A percentile compares a stretch with the other conserved stretches of the same genome.
Evolutionary conservation across 2,329 filamentous ascomycete genomes (phyloP).

Genomic region (Curvularia sp.): DNA sequence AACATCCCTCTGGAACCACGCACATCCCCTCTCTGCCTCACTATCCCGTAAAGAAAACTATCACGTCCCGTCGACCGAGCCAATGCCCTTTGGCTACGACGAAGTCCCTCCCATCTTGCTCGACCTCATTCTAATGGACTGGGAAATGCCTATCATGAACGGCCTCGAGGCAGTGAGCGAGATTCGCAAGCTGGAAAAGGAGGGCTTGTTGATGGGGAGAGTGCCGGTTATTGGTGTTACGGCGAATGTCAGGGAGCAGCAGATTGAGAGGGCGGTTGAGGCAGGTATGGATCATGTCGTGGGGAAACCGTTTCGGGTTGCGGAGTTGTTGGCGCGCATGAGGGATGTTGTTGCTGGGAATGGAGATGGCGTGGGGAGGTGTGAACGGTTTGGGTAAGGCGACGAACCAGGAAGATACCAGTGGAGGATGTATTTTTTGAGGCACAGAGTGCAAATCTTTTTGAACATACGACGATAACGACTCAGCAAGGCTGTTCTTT

Average conservation of each 20-base stretch:
- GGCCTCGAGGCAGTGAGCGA: conserved; percentile 36
- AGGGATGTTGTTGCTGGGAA: conserved; percentile 18
- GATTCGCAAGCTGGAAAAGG: conserved; percentile 36
- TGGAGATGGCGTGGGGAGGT: neutral
- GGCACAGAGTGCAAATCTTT: neutral
- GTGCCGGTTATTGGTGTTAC: conserved; percentile 47
- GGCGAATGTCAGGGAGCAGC: conserved; percentile 44
- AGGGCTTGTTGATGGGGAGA: conserved; percentile 27
- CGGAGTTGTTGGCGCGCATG: conserved; percentile 36
- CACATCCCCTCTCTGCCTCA: neutral
- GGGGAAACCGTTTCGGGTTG: conserved; percentile 71
- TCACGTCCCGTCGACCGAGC: conserved; percentile 14
- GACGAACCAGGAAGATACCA: neutral
- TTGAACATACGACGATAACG: neutral
- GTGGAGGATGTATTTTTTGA: neutral
- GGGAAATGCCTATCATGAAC: conserved; percentile 48
- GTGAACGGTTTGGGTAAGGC: conserved; percentile 1
- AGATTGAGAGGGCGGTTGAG: conserved; percentile 37
- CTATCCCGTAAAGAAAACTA: conserved; percentile 59
- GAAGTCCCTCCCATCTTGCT: conserved; percentile 17
- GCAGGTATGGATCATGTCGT: conserved; percentile 63
- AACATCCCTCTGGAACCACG: conserved; percentile 35
- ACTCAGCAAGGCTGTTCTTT: neutral
- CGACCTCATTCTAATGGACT: conserved; percentile 43
- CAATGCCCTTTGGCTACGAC: neutral